These are phyloP conservation scores for Ophiocordyceps sinensis DNA, from an alignment of 2,329 filamentous ascomycete genomes.

Conservation along the genomic window DNA sequence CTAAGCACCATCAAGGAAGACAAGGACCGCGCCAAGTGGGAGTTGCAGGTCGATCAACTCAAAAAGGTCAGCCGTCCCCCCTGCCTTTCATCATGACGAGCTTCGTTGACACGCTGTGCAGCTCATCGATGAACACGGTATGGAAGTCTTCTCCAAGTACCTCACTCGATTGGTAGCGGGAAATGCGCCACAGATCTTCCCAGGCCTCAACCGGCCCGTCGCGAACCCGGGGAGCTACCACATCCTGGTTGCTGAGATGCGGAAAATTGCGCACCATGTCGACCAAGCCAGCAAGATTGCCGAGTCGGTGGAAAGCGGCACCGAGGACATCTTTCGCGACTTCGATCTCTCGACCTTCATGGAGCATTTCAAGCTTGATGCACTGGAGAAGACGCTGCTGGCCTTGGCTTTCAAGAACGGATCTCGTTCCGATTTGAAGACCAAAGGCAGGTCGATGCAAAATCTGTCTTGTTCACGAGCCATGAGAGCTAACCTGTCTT, in stretches of 20 bases:
- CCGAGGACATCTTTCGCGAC: constrained; percentile 87
- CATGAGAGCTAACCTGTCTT: not conserved
- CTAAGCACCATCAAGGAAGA: constrained; percentile 92
- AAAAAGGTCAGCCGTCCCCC: constrained; percentile 55
- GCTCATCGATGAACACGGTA: constrained; percentile 95
- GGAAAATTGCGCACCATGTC: constrained; percentile 66
- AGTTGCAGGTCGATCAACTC: constrained; percentile 80
- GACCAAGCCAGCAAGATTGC: constrained; percentile 84
- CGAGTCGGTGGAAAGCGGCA: constrained; percentile 78
- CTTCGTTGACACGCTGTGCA: constrained; percentile 19
- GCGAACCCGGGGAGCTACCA: constrained; percentile 72
- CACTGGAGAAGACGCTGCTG: constrained; percentile 73
- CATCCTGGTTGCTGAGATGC: constrained; percentile 69
- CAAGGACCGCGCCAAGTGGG: constrained; percentile 81
- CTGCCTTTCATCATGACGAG: not conserved
- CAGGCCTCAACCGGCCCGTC: constrained; percentile 56
- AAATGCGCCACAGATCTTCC: constrained; percentile 87
- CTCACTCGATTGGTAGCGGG: constrained; percentile 83
- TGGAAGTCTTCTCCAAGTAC: constrained; percentile 96
- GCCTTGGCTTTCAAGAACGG: constrained; percentile 78
- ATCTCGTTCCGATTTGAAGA: constrained; percentile 67
- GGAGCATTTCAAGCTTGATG: constrained; percentile 89
- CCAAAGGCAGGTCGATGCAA: constrained; percentile 55
- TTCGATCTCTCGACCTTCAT: constrained; percentile 94
- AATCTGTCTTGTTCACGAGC: not conserved